Evolutionary conservation across 2,329 filamentous ascomycete species (phyloP), one percentile per base, ranked within the genome.

Genomic region (Aplosporella prunicola): DNA sequence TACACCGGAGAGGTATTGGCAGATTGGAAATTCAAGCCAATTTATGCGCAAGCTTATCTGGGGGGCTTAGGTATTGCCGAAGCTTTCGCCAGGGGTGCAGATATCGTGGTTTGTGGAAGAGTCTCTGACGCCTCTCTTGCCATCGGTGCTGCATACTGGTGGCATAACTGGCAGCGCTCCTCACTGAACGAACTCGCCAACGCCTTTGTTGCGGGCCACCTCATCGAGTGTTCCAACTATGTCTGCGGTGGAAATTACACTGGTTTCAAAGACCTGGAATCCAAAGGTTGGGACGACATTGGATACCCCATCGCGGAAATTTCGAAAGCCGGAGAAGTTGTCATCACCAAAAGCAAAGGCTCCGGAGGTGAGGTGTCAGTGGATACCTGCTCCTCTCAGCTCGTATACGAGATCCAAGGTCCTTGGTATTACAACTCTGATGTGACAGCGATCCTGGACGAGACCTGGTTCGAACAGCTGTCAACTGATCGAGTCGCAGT

Each of bases 351-450:
- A 28, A 39, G 28, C 9, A 33, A 41, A 6, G 27, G 38, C 7
- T 41, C 39, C 9, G 33, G 48, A 48, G 45, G 45, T 9, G 39
- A 44, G 6, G 45, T 47, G 9, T 46, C 43, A 16, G 32, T 43
- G 14, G 36, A 48, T 20, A 46, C 42, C 3, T 43, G 36, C 20
- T 42, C 44, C 20, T 45, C 43, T 2, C 46, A 45, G 9, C 34
- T 48, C 2, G 32, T 47, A 5, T 47, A 46, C 29, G 45, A 47
- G 31, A 47, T 47, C 24, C 45, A 48, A 32, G 70, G 70, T 5
- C 67, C 67, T 1, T 67, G 64, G 60, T 76, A 76, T 49, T 71
- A 64, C 58, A 74, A 75, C 53, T 68, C 65, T 0, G 72, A 76
- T 43, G 71, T 75, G 20, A 72, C 67, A 0, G 72, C 72, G 0